phyloP scores from a whole-genome alignment of 345 rosid genomes.

The Kandelia obovata region DNA sequence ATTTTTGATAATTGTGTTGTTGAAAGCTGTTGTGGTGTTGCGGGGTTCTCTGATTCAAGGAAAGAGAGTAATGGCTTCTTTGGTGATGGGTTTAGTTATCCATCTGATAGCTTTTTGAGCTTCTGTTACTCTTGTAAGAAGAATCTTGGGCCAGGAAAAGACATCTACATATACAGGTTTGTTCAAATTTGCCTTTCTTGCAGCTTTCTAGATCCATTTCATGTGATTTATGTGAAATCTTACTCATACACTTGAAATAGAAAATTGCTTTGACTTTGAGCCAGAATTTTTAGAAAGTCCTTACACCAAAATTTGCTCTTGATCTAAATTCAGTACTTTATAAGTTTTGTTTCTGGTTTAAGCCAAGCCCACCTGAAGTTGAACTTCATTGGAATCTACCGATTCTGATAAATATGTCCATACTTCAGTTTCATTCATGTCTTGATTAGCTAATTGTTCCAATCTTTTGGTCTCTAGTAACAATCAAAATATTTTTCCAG shows the following conservation, averaged over 20 bases:
- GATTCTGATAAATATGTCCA: no score
- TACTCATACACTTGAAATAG: background rate
- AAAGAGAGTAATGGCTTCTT: conserved; percentile 23
- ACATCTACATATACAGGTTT: conserved; percentile 92
- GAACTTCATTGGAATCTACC: no score
- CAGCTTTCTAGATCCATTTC: background rate
- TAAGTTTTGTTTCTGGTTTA: background rate
- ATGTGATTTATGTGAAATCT: conserved; percentile 5
- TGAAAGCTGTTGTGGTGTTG: conserved; percentile 58
- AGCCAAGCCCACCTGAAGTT: no score
- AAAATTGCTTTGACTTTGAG: background rate
- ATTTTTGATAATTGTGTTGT: conserved; percentile 78
- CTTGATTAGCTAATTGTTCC: no score
- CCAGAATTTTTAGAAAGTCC: no score
- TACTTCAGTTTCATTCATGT: no score
- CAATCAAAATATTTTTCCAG: conserved; percentile 29
- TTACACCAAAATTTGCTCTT: background rate
- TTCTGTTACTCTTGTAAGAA: conserved; percentile 72
- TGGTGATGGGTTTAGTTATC: conserved; percentile 22
- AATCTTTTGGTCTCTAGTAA: background rate
- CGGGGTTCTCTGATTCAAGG: conserved; percentile 35
- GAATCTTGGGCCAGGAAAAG: conserved; percentile 70
- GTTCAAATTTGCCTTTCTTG: conserved; percentile 20
- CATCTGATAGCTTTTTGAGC: conserved; percentile 69
- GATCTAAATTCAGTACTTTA: background rate